Evolutionary conservation across 2,329 filamentous ascomycete genomes (phyloP).

Genomic region (Arthrobotrys megalospora): DNA sequence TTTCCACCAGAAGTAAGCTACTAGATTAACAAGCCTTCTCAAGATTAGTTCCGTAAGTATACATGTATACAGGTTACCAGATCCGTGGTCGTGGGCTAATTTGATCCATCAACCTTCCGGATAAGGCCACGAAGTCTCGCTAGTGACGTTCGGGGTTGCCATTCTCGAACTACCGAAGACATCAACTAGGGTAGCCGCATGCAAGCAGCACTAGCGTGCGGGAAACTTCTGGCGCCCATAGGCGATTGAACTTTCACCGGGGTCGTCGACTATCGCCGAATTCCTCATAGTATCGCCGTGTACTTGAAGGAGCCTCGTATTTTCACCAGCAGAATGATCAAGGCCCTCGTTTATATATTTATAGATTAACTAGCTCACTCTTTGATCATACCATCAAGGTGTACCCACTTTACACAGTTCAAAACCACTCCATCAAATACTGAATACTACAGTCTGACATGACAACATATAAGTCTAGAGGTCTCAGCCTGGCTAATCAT

Average conservation of each 20-base stretch:
- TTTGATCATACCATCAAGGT: no score
- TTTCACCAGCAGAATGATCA: no score
- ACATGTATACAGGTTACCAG: slow-evolving; percentile 6
- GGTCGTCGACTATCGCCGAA: not conserved
- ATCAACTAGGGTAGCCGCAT: not conserved
- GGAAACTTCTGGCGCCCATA: not conserved
- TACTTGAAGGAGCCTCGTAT: not conserved
- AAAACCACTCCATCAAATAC: no score
- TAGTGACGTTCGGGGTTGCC: not conserved
- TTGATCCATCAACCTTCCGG: slow-evolving; percentile 1
- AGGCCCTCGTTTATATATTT: no score
- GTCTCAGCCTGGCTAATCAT: not conserved
- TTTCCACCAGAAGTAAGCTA: no score
- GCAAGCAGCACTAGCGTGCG: not conserved
- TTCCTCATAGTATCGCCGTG: not conserved
- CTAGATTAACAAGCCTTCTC: no score
- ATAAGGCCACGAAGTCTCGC: slow-evolving; percentile 3
- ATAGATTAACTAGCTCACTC: no score
- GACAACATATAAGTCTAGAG: no score
- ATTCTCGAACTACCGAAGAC: not conserved
- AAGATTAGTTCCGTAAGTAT: no score
- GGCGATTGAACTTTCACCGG: not conserved
- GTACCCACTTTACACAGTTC: no score
- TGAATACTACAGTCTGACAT: no score
- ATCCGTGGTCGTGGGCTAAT: slow-evolving; percentile 15